These are phyloP conservation scores for Phyllostachys edulis DNA, from an alignment of 176 grass and related monocot species.

Conservation along the genomic window DNA sequence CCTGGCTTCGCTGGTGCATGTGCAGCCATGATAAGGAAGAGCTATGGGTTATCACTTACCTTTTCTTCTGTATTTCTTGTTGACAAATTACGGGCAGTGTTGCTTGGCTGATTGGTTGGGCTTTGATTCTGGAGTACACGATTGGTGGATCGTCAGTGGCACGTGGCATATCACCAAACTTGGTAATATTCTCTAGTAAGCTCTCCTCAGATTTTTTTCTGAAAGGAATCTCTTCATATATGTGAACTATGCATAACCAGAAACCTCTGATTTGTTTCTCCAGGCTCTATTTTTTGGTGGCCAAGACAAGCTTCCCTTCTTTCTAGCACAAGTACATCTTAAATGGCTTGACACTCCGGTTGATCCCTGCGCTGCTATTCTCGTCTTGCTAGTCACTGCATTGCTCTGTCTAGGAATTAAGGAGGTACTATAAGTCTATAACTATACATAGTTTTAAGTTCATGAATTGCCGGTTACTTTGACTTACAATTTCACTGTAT, in stretches of 20 bases:
- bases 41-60: background rate
- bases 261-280: background rate
- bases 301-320: conserved; percentile 68
- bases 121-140: conserved; percentile 88
- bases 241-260: background rate
- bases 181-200: conserved; percentile 50
- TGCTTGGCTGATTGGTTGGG: conserved; percentile 96
- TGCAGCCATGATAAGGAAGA: background rate
- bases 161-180: conserved; percentile 83
- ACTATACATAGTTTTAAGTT: background rate
- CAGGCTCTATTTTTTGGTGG: conserved; percentile 92
- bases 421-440: conserved; percentile 57
- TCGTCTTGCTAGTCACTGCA: conserved; percentile 76
- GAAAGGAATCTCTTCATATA: background rate
- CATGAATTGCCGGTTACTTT: background rate
- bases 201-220: background rate
- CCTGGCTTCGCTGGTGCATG: background rate
- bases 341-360: conserved; percentile 59
- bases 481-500: background rate
- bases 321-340: conserved; percentile 58
- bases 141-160: conserved; percentile 87
- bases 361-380: conserved; percentile 95
- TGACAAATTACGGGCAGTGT: conserved; percentile 50
- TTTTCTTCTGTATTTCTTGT: background rate
- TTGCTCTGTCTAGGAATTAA: conserved; percentile 86